Conservation (phyloP, 176 grass and related monocot genomes). For the Triticum timopheevii region DNA sequence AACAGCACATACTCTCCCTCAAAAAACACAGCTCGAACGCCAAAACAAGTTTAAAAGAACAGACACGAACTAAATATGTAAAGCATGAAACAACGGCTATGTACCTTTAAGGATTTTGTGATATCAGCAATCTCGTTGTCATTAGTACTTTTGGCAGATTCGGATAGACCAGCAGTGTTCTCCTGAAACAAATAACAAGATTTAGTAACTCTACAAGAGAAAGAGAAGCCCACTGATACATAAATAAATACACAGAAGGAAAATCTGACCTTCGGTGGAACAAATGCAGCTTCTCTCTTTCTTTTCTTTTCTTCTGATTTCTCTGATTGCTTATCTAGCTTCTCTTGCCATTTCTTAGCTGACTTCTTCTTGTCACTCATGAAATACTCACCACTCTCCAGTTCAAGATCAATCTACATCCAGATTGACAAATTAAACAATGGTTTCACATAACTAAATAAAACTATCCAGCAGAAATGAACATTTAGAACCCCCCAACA, state of each 20-base stretch:
- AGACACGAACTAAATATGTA: background rate
- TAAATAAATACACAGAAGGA: background rate
- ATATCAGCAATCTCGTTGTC: slow-evolving; percentile 47
- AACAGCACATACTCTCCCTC: background rate
- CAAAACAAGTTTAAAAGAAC: background rate
- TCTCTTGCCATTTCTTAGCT: slow-evolving; percentile 90
- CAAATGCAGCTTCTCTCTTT: slow-evolving; percentile 81
- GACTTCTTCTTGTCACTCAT: slow-evolving; percentile 90
- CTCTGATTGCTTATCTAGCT: slow-evolving; percentile 84
- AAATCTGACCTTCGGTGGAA: slow-evolving; percentile 76
- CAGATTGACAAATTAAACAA: slow-evolving; percentile 26
- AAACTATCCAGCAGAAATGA: background rate
- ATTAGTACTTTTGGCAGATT: slow-evolving; percentile 48
- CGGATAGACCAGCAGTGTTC: slow-evolving; percentile 36
- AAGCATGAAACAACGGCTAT: background rate
- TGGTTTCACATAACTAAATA: background rate
- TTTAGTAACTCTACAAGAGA: slow-evolving; percentile 18
- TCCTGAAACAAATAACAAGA: slow-evolving; percentile 52
- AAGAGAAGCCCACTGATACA: background rate
- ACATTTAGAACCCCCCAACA: background rate
- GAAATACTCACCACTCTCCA: slow-evolving; percentile 96
- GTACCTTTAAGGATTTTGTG: slow-evolving; percentile 86
- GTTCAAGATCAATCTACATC: slow-evolving; percentile 74
- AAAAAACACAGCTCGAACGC: background rate
- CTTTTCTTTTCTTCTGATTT: slow-evolving; percentile 88